Percentiles rank a stretch among this genome's conserved stretches.
Conservation (phyloP, 106 monocot species). For the Narthecium ossifragum region DNA sequence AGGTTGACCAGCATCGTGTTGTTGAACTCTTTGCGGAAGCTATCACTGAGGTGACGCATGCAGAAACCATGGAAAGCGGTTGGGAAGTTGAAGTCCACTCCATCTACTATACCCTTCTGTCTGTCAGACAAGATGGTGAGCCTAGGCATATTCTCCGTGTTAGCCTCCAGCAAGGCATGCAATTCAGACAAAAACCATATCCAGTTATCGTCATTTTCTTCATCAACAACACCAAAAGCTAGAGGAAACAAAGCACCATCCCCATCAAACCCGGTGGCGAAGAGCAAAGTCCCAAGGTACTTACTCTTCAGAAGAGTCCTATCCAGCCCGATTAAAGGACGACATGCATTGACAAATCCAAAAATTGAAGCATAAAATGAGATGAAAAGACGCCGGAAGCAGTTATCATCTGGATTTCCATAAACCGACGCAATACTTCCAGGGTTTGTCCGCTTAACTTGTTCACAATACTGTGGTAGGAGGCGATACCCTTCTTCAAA, state of each 20-base stretch:
- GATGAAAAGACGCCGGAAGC: conserved; percentile 74
- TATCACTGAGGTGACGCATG: conserved; percentile 89
- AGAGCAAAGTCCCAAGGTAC: conserved; percentile 88
- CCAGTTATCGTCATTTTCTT: conserved; percentile 96
- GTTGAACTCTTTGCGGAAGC: conserved; percentile 86
- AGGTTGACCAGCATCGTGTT: conserved; percentile 70
- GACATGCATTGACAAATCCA: conserved; percentile 90
- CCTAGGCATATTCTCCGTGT: conserved; percentile 97
- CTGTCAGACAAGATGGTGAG: conserved; percentile 88
- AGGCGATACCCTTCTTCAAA: conserved; percentile 96
- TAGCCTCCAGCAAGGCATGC: conserved; percentile 65
- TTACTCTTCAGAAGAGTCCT: conserved; percentile 84
- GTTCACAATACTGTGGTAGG: conserved; percentile 85
- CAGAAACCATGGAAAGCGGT: conserved; percentile 97
- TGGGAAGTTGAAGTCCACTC: conserved; percentile 93
- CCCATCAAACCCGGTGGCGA: conserved; percentile 94
- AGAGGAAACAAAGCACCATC: conserved; percentile 92
- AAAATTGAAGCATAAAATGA: conserved; percentile 88
- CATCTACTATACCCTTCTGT: conserved; percentile 82
- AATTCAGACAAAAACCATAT: conserved; percentile 96
- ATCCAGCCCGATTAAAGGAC: conserved; percentile 88
- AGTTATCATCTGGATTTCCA: conserved; percentile 78
- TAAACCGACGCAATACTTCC: conserved; percentile 80
- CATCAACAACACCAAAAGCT: conserved; percentile 98
- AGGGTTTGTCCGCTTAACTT: conserved; percentile 72